phyloP scores from a whole-genome alignment of 495 filamentous ascomycete genomes.

The Neurospora hispaniola region DNA sequence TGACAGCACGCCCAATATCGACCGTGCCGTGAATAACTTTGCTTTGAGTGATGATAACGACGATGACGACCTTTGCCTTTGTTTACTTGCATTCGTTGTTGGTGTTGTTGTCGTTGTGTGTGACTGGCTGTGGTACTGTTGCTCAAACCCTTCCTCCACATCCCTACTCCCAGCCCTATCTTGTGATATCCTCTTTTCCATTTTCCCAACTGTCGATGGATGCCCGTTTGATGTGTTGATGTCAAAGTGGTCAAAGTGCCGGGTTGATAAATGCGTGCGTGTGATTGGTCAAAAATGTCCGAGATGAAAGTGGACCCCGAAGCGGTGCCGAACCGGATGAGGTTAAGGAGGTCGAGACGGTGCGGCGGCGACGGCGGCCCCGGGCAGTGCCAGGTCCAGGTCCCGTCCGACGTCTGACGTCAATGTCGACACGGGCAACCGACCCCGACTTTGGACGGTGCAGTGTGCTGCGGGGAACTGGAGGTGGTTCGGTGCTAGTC shows the following conservation, averaged over 20 bases:
- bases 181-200: not conserved
- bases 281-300: not conserved
- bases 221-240: not conserved
- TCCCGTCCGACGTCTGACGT: not conserved
- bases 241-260: not conserved
- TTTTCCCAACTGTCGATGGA: not conserved
- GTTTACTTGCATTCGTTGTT: not conserved
- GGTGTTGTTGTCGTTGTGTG: not conserved
- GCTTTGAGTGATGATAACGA: not conserved
- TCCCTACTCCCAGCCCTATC: not conserved
- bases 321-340: not conserved
- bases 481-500: not conserved
- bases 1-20: constrained; percentile 4
- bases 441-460: not conserved
- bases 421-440: not conserved
- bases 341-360: not conserved
- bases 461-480: not conserved
- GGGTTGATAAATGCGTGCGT: not conserved
- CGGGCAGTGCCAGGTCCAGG: not conserved
- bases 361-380: not conserved
- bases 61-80: not conserved
- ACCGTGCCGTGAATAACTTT: constrained; percentile 6
- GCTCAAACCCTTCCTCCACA: not conserved
- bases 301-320: not conserved
- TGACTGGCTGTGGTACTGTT: not conserved